Evolutionary conservation across 441 rosid species (phyloP).

Genomic region (Hura crepitans): DNA sequence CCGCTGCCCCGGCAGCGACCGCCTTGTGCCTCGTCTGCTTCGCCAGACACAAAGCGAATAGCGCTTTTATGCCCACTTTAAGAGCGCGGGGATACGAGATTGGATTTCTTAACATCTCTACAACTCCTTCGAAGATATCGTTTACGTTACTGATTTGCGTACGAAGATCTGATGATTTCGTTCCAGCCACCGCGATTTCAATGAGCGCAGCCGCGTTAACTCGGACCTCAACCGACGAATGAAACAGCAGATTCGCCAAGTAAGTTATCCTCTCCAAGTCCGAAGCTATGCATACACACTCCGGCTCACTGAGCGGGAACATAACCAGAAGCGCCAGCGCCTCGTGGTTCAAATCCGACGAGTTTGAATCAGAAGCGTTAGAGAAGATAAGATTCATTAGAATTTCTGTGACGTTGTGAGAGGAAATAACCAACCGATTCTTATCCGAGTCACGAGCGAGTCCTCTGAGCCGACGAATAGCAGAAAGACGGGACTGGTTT

Average conservation of each 20-base stretch:
- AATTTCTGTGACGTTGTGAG: slow-evolving; percentile 43
- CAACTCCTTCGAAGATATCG: slow-evolving; percentile 60
- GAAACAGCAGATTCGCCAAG: slow-evolving; percentile 50
- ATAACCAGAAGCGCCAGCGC: slow-evolving; percentile 57
- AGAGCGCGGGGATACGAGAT: slow-evolving; percentile 53
- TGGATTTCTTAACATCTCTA: slow-evolving; percentile 43
- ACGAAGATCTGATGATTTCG: slow-evolving; percentile 55
- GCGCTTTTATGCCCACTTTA: slow-evolving; percentile 59
- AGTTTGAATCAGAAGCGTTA: slow-evolving; percentile 19
- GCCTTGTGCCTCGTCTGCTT: slow-evolving; percentile 71
- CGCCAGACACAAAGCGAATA: slow-evolving; percentile 63
- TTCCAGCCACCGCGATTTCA: slow-evolving; percentile 61
- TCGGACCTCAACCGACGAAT: slow-evolving; percentile 60
- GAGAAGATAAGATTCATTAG: slow-evolving; percentile 39
- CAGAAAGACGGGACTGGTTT: slow-evolving; percentile 45
- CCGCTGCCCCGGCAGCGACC: slow-evolving; percentile 63
- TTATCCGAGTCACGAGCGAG: slow-evolving; percentile 81
- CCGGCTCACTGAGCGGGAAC: slow-evolving; percentile 62
- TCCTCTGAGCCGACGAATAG: slow-evolving; percentile 66
- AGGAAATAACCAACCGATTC: slow-evolving; percentile 60
- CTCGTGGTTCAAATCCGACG: slow-evolving; percentile 55
- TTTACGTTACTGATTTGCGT: slow-evolving; percentile 42
- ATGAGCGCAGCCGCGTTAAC: slow-evolving; percentile 72
- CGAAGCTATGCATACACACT: slow-evolving; percentile 46
- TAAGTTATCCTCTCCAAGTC: slow-evolving; percentile 39